Evolutionary conservation across 768 basidiomycete genomes (phyloP).

Genomic region (Rickenella mellea): DNA sequence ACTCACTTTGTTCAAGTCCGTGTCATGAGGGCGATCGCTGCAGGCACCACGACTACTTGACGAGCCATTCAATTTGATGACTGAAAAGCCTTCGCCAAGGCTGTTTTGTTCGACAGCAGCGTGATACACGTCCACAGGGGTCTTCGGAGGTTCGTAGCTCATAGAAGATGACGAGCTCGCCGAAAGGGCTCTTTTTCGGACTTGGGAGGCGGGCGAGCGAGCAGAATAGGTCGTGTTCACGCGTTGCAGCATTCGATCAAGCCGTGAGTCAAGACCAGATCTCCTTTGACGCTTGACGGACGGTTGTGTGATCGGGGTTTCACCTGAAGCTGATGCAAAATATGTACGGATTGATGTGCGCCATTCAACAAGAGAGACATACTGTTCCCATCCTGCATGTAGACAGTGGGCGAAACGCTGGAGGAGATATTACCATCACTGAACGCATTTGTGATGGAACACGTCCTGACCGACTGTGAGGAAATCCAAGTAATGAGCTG

Average conservation of each 20-base stretch:
- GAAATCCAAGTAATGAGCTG: constrained; percentile 6
- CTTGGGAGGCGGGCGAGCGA: constrained; percentile 4
- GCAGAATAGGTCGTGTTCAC: constrained; percentile 31
- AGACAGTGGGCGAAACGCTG: constrained; percentile 8
- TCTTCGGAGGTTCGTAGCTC: constrained; percentile 30
- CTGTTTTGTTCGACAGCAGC: constrained; percentile 19
- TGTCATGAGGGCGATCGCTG: background rate
- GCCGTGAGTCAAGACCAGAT: constrained; percentile 46
- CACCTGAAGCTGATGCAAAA: no score
- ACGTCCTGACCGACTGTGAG: constrained; percentile 8
- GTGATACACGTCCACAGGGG: constrained; percentile 31
- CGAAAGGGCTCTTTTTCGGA: constrained; percentile 26
- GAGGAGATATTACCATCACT: background rate
- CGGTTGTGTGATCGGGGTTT: no score
- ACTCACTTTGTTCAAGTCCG: no score
- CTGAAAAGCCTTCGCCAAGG: constrained; percentile 30
- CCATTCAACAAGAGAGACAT: background rate
- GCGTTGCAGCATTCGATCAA: constrained; percentile 58
- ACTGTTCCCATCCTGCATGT: constrained; percentile 2
- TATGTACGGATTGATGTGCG: no score
- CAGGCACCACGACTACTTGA: background rate
- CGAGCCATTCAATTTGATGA: constrained; percentile 29
- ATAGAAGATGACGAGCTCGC: constrained; percentile 36
- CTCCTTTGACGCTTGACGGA: constrained; percentile 39
- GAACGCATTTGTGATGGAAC: background rate